phyloP scores from a whole-genome alignment of 805 yeast genomes.

The Candida easanensis region DNA sequence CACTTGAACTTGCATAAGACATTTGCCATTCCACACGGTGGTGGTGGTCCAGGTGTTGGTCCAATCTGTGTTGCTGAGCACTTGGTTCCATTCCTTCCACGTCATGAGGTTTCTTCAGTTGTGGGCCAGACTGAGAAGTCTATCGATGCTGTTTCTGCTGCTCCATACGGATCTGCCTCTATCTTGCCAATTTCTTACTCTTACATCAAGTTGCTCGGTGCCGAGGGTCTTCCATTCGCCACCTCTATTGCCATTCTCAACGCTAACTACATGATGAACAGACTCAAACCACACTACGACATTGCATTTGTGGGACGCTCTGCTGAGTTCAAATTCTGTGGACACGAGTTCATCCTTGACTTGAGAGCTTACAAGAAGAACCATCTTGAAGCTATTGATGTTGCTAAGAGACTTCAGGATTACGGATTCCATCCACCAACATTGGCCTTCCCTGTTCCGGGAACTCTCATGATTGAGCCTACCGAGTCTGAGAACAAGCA shows the following conservation, averaged over 20 bases:
- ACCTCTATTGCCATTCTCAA: conserved; percentile 89
- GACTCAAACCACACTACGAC: conserved; percentile 65
- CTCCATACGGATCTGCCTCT: conserved; percentile 94
- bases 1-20: conserved; percentile 96
- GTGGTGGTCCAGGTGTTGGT: conserved; percentile 99
- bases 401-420: conserved; percentile 96
- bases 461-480: conserved; percentile 97
- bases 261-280: conserved; percentile 92
- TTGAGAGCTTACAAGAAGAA: conserved; percentile 74
- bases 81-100: conserved; percentile 77
- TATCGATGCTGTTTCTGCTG: conserved; percentile 82
- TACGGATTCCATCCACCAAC: conserved; percentile 99
- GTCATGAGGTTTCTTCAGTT: conserved; percentile 59
- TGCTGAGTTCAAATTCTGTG: conserved; percentile 68
- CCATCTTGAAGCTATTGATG: conserved; percentile 92
- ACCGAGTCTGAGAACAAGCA: conserved; percentile 90
- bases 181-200: conserved; percentile 93
- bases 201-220: conserved; percentile 93
- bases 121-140: conserved; percentile 40
- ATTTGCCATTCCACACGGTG: conserved; percentile 97
- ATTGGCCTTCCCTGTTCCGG: conserved; percentile 97
- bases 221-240: conserved; percentile 77
- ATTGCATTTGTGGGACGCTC: conserved; percentile 70
- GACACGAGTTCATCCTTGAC: conserved; percentile 94
- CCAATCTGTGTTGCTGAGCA: conserved; percentile 92